phyloP scores from a whole-genome alignment of 306 rosid genomes.

The Hippophae gyantsensis region DNA sequence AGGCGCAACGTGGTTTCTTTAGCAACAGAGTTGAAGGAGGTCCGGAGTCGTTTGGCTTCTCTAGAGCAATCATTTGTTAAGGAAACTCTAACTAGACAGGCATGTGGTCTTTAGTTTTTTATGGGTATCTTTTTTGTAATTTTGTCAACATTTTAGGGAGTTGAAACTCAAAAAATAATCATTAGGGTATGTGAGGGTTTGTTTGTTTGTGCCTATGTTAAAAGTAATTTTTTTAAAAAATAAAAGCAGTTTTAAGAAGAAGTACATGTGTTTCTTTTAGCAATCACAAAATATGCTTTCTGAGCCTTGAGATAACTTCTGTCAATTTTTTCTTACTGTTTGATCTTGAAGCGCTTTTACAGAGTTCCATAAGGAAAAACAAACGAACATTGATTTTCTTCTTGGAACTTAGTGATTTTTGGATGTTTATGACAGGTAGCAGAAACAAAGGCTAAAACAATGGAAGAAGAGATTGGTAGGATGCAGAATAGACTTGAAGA shows the following conservation, averaged over 20 bases:
- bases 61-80: constrained; percentile 65
- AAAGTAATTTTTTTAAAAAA: too few species aligned
- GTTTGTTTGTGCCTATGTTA: too few species aligned
- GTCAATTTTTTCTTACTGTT: constrained; percentile 22
- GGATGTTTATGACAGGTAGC: constrained; percentile 53
- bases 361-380: constrained; percentile 33
- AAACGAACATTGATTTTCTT: neutral
- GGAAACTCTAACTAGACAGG: constrained; percentile 78
- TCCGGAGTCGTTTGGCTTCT: constrained; percentile 61
- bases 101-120: constrained; percentile 22
- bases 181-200: too few species aligned
- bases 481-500: constrained; percentile 62
- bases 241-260: too few species aligned
- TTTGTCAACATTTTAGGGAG: constrained; percentile 21
- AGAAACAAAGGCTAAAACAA: constrained; percentile 64
- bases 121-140: constrained; percentile 12
- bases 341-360: neutral
- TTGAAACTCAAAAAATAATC: neutral
- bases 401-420: constrained; percentile 8
- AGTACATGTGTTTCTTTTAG: too few species aligned
- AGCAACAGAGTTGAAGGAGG: constrained; percentile 87
- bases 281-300: too few species aligned
- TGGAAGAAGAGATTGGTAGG: constrained; percentile 61
- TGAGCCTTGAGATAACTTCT: too few species aligned
- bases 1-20: constrained; percentile 81